A percentile compares a stretch with the other conserved stretches of the same genome.
Evolutionary conservation across 2,329 filamentous ascomycete genomes (phyloP).

Genomic region (Clathrospora elynae): DNA sequence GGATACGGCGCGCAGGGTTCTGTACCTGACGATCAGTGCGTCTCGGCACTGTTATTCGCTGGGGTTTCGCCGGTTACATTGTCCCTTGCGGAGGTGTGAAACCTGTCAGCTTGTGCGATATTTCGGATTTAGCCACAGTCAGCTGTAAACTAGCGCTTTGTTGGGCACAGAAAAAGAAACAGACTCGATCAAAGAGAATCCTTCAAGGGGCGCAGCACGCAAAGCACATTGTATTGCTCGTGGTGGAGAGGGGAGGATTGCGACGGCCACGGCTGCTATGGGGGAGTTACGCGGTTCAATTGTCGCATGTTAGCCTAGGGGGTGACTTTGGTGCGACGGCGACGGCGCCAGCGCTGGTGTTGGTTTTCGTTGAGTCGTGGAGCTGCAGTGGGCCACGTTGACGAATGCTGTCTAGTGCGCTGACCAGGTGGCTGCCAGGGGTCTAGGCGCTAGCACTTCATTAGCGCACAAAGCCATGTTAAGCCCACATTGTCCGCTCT

Average conservation of each 20-base stretch:
- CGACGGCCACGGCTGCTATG: too few species aligned
- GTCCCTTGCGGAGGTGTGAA: slow-evolving; percentile 37
- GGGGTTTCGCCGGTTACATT: slow-evolving; percentile 13
- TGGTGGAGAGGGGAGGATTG: too few species aligned
- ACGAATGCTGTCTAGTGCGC: too few species aligned
- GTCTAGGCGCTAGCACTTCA: slow-evolving; percentile 8
- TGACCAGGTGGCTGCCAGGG: slow-evolving; percentile 31
- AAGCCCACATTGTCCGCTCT: slow-evolving; percentile 11
- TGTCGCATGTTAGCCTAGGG: too few species aligned
- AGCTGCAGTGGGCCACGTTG: too few species aligned
- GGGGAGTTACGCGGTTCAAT: too few species aligned
- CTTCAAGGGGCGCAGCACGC: too few species aligned
- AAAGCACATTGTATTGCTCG: too few species aligned
- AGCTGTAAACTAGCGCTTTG: slow-evolving; percentile 19
- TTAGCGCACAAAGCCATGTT: slow-evolving; percentile 9
- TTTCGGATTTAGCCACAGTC: slow-evolving; percentile 22
- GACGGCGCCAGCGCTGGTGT: too few species aligned
- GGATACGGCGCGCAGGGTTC: slow-evolving; percentile 16
- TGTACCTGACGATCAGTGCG: slow-evolving; percentile 42
- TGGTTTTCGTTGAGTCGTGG: too few species aligned
- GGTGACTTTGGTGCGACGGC: too few species aligned
- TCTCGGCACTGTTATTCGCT: slow-evolving; percentile 29
- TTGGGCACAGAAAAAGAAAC: slow-evolving; percentile 9
- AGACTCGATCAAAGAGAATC: neutral
- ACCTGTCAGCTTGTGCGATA: slow-evolving; percentile 28